Evolutionary conservation across 1,284 basidiomycete species (phyloP), one percentile per base, ranked within the genome.

Genomic region (Ceratobasidium sp.): DNA sequence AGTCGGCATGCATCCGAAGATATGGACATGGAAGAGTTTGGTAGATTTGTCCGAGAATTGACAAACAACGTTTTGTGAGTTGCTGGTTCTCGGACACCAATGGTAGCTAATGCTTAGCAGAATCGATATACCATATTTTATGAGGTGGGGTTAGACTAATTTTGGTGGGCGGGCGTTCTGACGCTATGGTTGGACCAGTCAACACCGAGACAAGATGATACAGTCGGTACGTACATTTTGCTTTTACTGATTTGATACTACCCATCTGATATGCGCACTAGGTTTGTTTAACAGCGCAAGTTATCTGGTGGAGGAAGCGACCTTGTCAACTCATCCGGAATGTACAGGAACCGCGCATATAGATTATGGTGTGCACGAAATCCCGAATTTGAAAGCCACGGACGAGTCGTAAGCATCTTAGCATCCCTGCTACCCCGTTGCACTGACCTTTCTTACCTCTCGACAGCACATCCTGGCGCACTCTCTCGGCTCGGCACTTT

Each of bases 341-440:
- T 34, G 34, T 8, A 31, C 62, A 81, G 80, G 29, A 81, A 81
- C 75, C 80, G 83, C n/a, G 5, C 72, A 41, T n/a, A 8, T 43
- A 82, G 86, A 2, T 78, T 86, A 7, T 88, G 86, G 84, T 81
- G 83, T 54, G 85, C 85, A 14, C 82, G 87, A 19, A 85, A 88
- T 78, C 85, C 86, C 5, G 81, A 79, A 0, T 86, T 86, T 74
- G 84, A 84, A 74, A 79, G 80, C 63, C 78, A 82, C 46, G 84
- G 84, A 0, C 80, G 85, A 9, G 83, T 86, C 37, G 82, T 83
- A 56, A 2, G 79, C 75, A 19, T 29, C 0, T 29, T 11, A 62
- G 27, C 14, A 53, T 31, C 61, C 22, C 9, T 22, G 46, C 9
- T 29, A 8, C 14, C 2, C 29, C 39, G 1, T 39, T 43, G 8